Evolutionary conservation across 2,329 filamentous ascomycete species (phyloP).

Genomic region (Pezicula neosporulosa): DNA sequence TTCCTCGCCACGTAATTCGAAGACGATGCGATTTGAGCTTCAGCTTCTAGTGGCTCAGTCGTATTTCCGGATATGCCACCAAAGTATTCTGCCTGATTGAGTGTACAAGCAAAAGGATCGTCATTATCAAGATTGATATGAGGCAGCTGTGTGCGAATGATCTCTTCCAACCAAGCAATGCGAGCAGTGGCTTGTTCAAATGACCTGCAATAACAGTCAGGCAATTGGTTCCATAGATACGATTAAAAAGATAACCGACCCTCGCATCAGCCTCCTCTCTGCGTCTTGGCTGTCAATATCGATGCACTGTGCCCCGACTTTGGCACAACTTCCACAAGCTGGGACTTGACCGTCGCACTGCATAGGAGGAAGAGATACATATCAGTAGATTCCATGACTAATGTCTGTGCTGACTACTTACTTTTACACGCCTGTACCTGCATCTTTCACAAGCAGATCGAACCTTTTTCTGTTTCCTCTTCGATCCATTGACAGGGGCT

Average conservation of each 20-base stretch:
- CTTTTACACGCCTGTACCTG: conserved; percentile 34
- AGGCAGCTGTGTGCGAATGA: conserved; percentile 24
- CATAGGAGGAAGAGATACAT: background rate
- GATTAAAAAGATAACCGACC: conserved; percentile 17
- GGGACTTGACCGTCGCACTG: conserved; percentile 36
- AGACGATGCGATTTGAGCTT: too few relatives aligned
- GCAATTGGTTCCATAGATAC: too few relatives aligned
- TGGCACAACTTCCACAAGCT: conserved; percentile 34
- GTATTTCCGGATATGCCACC: background rate
- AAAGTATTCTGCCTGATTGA: background rate
- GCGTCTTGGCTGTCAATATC: conserved; percentile 35
- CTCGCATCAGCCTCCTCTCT: conserved; percentile 30
- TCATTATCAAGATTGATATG: conserved; percentile 27
- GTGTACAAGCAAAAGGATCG: conserved; percentile 12
- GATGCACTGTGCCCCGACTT: conserved; percentile 30
- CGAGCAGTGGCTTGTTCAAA: conserved; percentile 21
- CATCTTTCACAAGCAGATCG: conserved; percentile 35
- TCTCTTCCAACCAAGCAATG: conserved; percentile 32
- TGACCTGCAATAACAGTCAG: too few relatives aligned
- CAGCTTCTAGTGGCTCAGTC: too few relatives aligned
- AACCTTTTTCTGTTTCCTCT: conserved; percentile 28
- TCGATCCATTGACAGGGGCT: background rate
- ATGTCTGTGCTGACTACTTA: conserved; percentile 4
- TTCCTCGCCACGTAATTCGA: too few relatives aligned
- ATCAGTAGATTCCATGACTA: background rate